These are phyloP conservation scores for Leptomonas seymouri DNA, from an alignment of 208 protist genomes.

Conservation along the genomic window DNA sequence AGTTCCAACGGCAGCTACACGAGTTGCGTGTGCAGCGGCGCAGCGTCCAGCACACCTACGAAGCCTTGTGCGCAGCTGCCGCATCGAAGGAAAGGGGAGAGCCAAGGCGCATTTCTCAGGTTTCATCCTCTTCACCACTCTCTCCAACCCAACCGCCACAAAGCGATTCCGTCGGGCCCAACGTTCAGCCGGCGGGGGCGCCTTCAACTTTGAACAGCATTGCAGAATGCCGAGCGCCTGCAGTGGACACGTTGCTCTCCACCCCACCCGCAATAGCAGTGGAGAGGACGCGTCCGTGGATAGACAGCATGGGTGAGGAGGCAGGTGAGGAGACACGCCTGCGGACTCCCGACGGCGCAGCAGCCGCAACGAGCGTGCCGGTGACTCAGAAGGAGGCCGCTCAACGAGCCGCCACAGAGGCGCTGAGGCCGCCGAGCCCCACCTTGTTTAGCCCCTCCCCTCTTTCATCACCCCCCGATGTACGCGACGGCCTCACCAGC, in stretches of 20 bases:
- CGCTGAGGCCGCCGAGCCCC: too few relatives aligned
- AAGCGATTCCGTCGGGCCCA: background rate
- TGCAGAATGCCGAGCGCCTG: background rate
- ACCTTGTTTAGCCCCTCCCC: too few relatives aligned
- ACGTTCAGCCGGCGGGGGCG: background rate
- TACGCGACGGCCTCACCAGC: too few relatives aligned
- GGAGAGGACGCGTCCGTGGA: conserved; percentile 17
- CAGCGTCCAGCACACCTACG: conserved; percentile 9
- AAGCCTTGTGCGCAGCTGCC: background rate
- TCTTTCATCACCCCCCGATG: too few relatives aligned
- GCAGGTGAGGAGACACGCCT: background rate
- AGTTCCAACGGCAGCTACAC: conserved; percentile 4
- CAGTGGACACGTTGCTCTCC: conserved; percentile 6
- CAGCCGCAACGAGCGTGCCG: background rate
- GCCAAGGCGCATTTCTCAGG: background rate
- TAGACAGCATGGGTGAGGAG: conserved; percentile 4
- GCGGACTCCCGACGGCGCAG: background rate
- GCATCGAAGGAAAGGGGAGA: background rate
- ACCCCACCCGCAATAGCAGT: conserved; percentile 2
- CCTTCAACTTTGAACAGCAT: background rate
- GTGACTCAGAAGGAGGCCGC: too few relatives aligned
- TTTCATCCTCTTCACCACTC: background rate
- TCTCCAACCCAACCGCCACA: background rate
- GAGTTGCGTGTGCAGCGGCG: conserved; percentile 1
- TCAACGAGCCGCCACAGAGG: too few relatives aligned